Conservation (phyloP, 148 eudicot genomes). For the Persicaria tinctoria region DNA sequence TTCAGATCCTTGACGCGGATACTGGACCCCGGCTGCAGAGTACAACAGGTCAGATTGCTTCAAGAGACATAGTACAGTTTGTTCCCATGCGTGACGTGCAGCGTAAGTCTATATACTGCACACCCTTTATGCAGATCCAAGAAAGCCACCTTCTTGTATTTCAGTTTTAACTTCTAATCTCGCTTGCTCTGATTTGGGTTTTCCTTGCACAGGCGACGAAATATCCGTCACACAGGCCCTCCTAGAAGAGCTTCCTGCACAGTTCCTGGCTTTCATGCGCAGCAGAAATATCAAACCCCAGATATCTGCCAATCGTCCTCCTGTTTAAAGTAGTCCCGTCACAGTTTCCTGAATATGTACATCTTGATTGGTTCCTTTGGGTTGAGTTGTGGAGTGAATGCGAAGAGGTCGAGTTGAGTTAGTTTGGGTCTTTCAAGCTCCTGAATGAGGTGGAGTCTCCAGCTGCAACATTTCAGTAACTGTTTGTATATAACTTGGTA, state of each 20-base stretch:
- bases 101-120: slow-evolving; percentile 28
- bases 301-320: neutral
- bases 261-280: slow-evolving; percentile 65
- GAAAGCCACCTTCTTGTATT: neutral
- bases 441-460: neutral
- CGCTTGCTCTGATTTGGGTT: neutral
- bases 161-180: neutral
- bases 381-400: neutral
- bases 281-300: slow-evolving; percentile 64
- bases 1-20: slow-evolving; percentile 90
- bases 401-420: neutral
- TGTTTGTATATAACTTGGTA: neutral
- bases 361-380: too few species aligned
- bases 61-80: slow-evolving; percentile 92
- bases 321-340: neutral
- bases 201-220: slow-evolving; percentile 42
- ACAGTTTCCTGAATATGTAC: too few species aligned
- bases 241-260: slow-evolving; percentile 85
- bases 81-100: slow-evolving; percentile 88
- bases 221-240: slow-evolving; percentile 58
- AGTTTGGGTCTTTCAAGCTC: too few species aligned
- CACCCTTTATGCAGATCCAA: neutral
- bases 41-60: slow-evolving; percentile 75
- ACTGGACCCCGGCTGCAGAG: slow-evolving; percentile 71
- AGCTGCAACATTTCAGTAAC: neutral